A percentile compares a stretch with the other conserved stretches of the same genome.
These are phyloP conservation scores for Talaromyces marneffei DNA, from an alignment of 2,329 filamentous ascomycete species.

Conservation along the genomic window DNA sequence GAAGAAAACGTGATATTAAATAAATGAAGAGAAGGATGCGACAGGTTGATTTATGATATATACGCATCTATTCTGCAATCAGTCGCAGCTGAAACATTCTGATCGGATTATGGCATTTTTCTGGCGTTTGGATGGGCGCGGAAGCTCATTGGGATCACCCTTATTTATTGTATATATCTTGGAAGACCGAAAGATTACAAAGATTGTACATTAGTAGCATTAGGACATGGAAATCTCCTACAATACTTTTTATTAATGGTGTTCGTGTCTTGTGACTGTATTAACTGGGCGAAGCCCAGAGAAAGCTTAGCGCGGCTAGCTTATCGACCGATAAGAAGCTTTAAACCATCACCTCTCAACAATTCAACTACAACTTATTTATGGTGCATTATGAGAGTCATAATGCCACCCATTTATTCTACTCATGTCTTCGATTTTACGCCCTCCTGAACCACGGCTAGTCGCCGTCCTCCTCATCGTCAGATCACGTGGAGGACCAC, in stretches of 20 bases:
- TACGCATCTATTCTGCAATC: background rate
- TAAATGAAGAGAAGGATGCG: background rate
- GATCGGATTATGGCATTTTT: conserved; percentile 6
- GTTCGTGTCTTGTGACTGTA: background rate
- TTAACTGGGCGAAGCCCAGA: background rate
- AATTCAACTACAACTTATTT: background rate
- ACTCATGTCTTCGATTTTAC: conserved; percentile 42
- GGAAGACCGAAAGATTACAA: background rate
- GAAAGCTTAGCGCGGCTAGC: background rate
- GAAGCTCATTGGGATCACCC: background rate
- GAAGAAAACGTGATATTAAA: background rate
- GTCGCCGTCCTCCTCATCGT: conserved; percentile 69
- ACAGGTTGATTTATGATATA: background rate
- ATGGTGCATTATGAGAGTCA: conserved; percentile 1
- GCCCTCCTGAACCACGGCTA: conserved; percentile 51
- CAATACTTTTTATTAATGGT: background rate
- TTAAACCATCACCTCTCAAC: background rate
- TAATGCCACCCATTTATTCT: background rate
- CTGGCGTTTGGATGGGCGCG: background rate
- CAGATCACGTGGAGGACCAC: conserved; percentile 69
- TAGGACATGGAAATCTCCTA: background rate
- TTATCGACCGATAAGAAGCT: background rate
- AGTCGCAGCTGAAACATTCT: background rate
- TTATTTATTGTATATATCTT: background rate
- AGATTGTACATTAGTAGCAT: background rate